These are phyloP conservation scores for Cystobasidium tubakii DNA, from an alignment of 768 basidiomycete species.

Conservation along the genomic window DNA sequence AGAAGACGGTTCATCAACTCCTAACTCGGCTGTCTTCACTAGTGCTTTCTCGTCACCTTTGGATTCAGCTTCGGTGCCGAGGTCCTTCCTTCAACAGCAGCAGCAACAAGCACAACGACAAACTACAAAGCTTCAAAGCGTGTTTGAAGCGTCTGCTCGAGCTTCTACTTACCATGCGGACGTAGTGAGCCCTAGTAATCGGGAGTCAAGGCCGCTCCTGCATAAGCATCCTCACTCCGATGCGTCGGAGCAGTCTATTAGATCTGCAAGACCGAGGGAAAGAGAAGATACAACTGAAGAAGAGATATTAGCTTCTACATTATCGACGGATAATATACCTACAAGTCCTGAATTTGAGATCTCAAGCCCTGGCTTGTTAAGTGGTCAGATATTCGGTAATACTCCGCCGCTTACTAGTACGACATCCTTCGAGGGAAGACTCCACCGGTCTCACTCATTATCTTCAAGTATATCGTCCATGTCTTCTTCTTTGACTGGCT, in stretches of 20 bases:
- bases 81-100: not conserved
- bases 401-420: not conserved
- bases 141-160: not conserved
- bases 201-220: not conserved
- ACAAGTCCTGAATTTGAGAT: not conserved
- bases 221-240: not conserved
- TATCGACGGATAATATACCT: not conserved
- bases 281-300: not conserved
- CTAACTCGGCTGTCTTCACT: not conserved
- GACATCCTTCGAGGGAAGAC: not conserved
- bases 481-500: not conserved
- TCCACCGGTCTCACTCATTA: not conserved
- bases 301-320: not conserved
- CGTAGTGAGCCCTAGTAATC: not conserved
- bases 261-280: not conserved
- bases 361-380: not conserved
- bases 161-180: not conserved
- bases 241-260: not conserved
- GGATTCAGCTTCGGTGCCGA: not conserved
- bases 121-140: not conserved
- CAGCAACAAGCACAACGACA: not conserved
- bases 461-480: not conserved
- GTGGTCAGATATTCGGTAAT: not conserved
- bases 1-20: not conserved
- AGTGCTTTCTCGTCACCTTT: slow-evolving; percentile 1